Conservation (phyloP, 1,284 basidiomycete genomes). For the Pholiota adiposa region DNA sequence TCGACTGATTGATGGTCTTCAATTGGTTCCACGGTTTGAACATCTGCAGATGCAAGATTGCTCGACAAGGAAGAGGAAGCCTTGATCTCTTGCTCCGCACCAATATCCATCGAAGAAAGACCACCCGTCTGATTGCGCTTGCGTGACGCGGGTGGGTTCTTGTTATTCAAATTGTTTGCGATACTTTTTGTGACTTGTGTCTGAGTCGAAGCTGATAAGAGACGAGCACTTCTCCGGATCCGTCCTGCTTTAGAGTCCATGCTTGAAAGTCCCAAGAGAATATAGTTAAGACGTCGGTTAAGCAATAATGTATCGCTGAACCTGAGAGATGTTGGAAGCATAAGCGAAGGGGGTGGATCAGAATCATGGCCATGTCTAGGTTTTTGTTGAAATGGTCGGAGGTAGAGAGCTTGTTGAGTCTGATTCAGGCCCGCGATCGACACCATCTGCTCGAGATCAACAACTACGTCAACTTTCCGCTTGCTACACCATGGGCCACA, state of each 20-base stretch:
- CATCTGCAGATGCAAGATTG: too few relatives aligned
- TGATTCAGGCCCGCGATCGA: constrained; percentile 8
- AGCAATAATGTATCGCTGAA: not conserved
- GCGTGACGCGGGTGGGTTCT: not conserved
- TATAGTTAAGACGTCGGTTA: not conserved
- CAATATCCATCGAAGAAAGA: not conserved
- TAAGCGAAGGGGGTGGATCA: not conserved
- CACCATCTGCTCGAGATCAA: too few relatives aligned
- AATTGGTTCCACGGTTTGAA: not conserved
- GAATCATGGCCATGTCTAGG: not conserved
- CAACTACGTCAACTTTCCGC: too few relatives aligned
- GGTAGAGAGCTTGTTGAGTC: not conserved
- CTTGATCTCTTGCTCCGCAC: not conserved
- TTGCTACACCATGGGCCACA: too few relatives aligned
- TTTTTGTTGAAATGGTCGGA: not conserved
- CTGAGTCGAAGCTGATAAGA: constrained; percentile 9
- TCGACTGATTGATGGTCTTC: constrained; percentile 8
- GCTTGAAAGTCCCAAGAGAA: not conserved
- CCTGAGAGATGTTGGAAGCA: not conserved
- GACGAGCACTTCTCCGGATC: constrained; percentile 22
- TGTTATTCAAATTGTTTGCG: not conserved
- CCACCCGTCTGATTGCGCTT: not conserved
- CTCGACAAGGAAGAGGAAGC: not conserved
- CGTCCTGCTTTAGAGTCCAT: not conserved
- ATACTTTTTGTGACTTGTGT: not conserved